Conservation (phyloP, 768 basidiomycete genomes). For the Tricholoma matsutake region DNA sequence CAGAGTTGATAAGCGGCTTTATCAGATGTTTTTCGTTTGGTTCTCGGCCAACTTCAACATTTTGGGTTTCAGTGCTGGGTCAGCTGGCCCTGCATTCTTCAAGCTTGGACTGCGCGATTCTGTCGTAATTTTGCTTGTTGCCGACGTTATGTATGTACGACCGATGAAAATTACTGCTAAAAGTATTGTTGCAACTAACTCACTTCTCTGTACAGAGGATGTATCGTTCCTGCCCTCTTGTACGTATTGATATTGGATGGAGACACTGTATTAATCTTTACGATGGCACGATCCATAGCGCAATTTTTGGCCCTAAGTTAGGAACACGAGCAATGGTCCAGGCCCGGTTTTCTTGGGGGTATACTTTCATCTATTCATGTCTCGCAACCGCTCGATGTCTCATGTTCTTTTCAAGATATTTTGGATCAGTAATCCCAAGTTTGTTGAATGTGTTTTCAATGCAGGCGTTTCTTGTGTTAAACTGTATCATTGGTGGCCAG, state of each 20-base stretch:
- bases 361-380: background rate
- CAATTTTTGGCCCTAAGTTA: conserved; percentile 72
- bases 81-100: conserved; percentile 58
- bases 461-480: conserved; percentile 64
- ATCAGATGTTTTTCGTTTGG: conserved; percentile 71
- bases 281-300: conserved; percentile 21
- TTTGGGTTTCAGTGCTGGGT: conserved; percentile 57
- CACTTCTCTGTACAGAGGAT: conserved; percentile 24
- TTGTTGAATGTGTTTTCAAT: conserved; percentile 56
- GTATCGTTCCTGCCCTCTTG: conserved; percentile 59
- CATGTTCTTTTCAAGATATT: conserved; percentile 39
- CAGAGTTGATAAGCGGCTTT: conserved; percentile 53
- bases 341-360: background rate
- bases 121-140: conserved; percentile 44
- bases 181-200: background rate
- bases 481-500: conserved; percentile 69
- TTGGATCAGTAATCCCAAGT: conserved; percentile 50
- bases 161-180: background rate
- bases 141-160: conserved; percentile 38
- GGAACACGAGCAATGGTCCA: conserved; percentile 79
- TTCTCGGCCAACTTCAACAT: conserved; percentile 70
- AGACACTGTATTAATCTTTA: background rate
- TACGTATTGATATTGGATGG: conserved; percentile 24
- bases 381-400: background rate
- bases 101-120: conserved; percentile 50